phyloP scores from a whole-genome alignment of 768 basidiomycete genomes.

The Auricularia sp. region DNA sequence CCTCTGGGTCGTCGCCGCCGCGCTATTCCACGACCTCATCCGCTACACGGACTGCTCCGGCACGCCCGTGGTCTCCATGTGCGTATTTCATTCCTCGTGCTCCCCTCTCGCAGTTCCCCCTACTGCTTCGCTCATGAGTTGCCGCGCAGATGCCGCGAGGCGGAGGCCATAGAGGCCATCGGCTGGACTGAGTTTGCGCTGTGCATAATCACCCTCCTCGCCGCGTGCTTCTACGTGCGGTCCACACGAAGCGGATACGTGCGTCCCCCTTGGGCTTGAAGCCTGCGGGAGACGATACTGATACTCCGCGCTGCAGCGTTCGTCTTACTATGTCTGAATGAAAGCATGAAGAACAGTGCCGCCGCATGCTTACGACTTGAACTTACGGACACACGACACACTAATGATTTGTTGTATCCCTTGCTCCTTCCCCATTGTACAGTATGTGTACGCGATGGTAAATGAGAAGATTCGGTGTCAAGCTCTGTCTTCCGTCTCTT shows the following conservation, averaged over 20 bases:
- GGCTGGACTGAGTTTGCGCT: constrained; percentile 69
- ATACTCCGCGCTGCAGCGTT: too few species aligned
- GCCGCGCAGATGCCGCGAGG: constrained; percentile 50
- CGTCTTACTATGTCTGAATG: too few species aligned
- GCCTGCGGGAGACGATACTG: too few species aligned
- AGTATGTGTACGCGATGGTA: too few species aligned
- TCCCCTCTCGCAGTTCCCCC: not conserved
- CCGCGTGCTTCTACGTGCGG: constrained; percentile 44
- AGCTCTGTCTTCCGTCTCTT: too few species aligned
- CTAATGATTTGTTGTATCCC: too few species aligned
- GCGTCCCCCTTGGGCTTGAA: not conserved
- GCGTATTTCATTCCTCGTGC: constrained; percentile 25
- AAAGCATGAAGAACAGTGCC: too few species aligned
- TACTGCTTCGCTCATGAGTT: not conserved
- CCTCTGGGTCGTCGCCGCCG: constrained; percentile 63
- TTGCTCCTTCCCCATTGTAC: too few species aligned
- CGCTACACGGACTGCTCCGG: constrained; percentile 48
- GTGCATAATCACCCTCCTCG: constrained; percentile 42
- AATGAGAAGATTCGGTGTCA: too few species aligned
- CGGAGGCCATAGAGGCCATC: constrained; percentile 60
- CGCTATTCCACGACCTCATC: constrained; percentile 56
- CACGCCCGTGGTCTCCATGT: constrained; percentile 35
- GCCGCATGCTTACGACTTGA: too few species aligned
- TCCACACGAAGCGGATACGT: not conserved
- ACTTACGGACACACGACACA: too few species aligned